Conservation (phyloP, 2,329 filamentous ascomycete genomes). For the Podosphaera fusca region DNA sequence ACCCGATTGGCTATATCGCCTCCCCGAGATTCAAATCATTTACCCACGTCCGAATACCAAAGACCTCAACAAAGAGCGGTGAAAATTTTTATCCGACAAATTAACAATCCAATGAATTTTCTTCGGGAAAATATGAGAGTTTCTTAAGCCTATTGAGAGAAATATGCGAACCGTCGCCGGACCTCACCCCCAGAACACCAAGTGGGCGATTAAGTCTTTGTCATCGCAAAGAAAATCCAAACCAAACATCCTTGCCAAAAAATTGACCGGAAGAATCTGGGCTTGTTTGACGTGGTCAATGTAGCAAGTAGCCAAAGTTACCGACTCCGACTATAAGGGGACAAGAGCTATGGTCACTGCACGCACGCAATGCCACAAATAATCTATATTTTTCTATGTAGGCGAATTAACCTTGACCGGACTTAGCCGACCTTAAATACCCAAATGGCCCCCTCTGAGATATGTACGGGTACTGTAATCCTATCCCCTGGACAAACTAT, state of each 20-base stretch:
- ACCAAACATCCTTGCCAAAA: slow-evolving; percentile 1
- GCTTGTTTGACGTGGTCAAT: slow-evolving; percentile 1
- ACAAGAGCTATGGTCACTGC: no score
- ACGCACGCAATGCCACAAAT: no score
- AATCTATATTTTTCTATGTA: no score
- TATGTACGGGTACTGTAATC: no score
- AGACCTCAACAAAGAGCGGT: neutral
- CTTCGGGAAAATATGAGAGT: slow-evolving; percentile 1
- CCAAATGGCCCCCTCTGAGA: no score
- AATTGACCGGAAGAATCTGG: slow-evolving; percentile 1
- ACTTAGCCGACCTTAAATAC: no score
- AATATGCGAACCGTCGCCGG: neutral
- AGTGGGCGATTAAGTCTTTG: neutral
- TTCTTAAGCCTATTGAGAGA: neutral
- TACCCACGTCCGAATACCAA: neutral
- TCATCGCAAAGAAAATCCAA: neutral
- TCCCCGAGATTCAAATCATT: neutral
- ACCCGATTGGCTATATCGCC: neutral
- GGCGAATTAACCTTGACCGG: no score
- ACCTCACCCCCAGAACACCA: neutral
- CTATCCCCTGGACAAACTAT: no score
- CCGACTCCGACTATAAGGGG: neutral
- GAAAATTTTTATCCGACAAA: neutral
- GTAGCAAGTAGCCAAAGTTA: slow-evolving; percentile 1
- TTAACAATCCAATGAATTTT: neutral